These are phyloP conservation scores for Metrosideros polymorpha DNA, from an alignment of 441 rosid genomes.

Conservation along the genomic window DNA sequence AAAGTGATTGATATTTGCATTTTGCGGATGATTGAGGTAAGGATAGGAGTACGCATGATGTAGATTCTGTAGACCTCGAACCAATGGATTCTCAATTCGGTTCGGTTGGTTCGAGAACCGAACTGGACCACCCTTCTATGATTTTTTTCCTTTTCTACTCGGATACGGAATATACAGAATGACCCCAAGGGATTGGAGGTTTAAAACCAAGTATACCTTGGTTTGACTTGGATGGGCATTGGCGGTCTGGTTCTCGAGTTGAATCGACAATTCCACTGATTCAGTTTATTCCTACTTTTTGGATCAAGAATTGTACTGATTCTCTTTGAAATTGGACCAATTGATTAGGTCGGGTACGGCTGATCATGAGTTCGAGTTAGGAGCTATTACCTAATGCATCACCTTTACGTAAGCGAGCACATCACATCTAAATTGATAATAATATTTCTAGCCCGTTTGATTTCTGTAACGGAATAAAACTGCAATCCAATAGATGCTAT, in stretches of 20 bases:
- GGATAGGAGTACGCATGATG: too few relatives aligned
- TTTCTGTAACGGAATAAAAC: not conserved
- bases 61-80: too few relatives aligned
- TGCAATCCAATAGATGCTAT: rapidly evolving
- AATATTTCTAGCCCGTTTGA: not conserved
- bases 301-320: not conserved
- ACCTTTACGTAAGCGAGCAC: not conserved
- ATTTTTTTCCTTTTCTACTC: too few relatives aligned
- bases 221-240: not conserved
- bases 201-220: not conserved
- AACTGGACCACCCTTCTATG: too few relatives aligned
- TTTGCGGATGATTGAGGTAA: too few relatives aligned
- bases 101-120: too few relatives aligned
- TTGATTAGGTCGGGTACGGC: not conserved
- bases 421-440: not conserved
- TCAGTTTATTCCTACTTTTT: not conserved
- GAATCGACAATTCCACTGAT: not conserved
- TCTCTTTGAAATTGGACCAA: not conserved
- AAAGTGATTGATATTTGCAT: too few relatives aligned
- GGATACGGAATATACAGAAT: too few relatives aligned
- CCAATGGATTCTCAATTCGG: too few relatives aligned
- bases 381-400: not conserved
- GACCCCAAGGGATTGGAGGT: not conserved
- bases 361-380: not conserved
- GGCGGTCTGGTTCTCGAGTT: not conserved